phyloP scores from a whole-genome alignment of 345 rosid species.

The Excoecaria agallocha region DNA sequence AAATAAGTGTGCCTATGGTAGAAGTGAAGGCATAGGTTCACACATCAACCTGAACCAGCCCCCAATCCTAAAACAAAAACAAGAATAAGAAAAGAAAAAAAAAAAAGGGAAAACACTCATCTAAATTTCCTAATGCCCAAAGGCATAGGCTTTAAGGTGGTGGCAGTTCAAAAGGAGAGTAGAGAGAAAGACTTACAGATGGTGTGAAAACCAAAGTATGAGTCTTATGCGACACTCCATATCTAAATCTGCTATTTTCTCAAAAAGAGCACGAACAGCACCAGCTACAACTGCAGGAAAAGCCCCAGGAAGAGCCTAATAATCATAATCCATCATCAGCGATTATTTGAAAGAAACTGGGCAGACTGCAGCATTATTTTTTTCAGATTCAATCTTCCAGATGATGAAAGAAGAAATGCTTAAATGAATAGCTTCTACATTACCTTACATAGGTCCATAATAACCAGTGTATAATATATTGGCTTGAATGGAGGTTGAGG shows the following conservation, averaged over 20 bases:
- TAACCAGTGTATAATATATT: conserved; percentile 82
- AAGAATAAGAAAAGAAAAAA: not conserved
- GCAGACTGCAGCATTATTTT: not conserved
- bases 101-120: not conserved
- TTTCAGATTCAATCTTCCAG: not conserved
- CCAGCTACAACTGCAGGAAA: conserved; percentile 99
- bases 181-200: conserved; percentile 57
- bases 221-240: conserved; percentile 93
- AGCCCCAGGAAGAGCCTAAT: conserved; percentile 99
- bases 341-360: not conserved
- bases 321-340: conserved; percentile 31
- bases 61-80: not conserved
- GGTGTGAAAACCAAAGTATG: conserved; percentile 98
- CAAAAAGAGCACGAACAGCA: conserved; percentile 96
- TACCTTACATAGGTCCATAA: conserved; percentile 99
- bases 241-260: conserved; percentile 84
- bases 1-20: no score
- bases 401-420: not conserved
- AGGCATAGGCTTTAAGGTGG: not conserved
- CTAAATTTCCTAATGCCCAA: not conserved
- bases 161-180: not conserved
- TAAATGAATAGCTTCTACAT: conserved; percentile 18
- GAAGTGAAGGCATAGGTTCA: not conserved
- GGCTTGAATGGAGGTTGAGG: conserved; percentile 97
- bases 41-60: not conserved